A percentile compares a stretch with the other conserved stretches of the same genome.
phyloP scores from a whole-genome alignment of 2,329 filamentous ascomycete species.

The Cadophora gregata region DNA sequence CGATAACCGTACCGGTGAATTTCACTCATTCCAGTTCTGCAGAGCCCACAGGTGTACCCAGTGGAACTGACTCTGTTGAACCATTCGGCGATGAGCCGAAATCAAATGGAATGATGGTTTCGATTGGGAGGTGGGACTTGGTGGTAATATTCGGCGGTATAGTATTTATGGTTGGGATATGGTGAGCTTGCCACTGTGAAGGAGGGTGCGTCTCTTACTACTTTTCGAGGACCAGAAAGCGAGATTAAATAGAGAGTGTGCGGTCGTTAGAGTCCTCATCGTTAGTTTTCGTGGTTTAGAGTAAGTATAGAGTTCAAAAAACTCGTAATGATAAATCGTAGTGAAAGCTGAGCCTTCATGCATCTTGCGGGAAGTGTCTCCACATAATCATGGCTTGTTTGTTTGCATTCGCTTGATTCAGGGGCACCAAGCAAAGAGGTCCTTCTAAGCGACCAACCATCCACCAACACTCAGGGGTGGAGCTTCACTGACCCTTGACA shows the following conservation, averaged over 20 bases:
- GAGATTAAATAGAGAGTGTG: too few relatives aligned
- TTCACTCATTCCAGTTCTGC: background rate
- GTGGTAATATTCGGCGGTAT: background rate
- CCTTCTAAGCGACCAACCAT: background rate
- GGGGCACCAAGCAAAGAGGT: background rate
- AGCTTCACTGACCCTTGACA: too few relatives aligned
- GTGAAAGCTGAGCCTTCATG: too few relatives aligned
- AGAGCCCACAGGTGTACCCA: background rate
- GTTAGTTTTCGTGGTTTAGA: too few relatives aligned
- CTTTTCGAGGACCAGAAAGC: too few relatives aligned
- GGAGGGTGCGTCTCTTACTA: too few relatives aligned
- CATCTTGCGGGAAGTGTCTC: too few relatives aligned
- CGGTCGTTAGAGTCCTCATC: too few relatives aligned
- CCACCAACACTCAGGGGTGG: too few relatives aligned
- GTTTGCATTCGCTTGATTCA: constrained; percentile 6
- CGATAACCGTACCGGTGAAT: constrained; percentile 1
- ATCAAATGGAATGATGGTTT: background rate
- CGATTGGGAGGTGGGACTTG: background rate
- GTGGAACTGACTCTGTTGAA: background rate
- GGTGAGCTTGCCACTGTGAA: too few relatives aligned
- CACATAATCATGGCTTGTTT: background rate
- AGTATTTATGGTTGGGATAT: background rate
- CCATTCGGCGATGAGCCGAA: background rate
- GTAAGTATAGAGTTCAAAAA: too few relatives aligned
- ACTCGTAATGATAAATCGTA: too few relatives aligned